A percentile compares a stretch with the other conserved stretches of the same genome.
Conservation (phyloP, 306 rosid species). For the Canavalia gladiata region DNA sequence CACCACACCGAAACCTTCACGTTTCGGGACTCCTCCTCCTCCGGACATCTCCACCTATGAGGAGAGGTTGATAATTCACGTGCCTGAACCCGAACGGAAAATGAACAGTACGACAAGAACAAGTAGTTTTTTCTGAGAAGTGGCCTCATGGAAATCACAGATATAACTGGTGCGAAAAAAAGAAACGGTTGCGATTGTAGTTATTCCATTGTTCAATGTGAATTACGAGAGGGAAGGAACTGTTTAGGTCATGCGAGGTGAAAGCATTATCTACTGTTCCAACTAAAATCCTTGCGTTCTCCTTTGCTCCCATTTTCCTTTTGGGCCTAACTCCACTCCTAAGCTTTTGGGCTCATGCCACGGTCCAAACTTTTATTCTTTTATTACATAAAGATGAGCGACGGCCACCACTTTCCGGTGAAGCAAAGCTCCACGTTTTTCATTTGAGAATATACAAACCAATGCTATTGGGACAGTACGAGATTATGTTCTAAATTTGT, state of each 20-base stretch:
- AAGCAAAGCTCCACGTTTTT: too few species aligned
- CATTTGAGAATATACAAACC: too few species aligned
- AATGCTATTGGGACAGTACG: too few species aligned
- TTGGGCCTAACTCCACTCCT: too few species aligned
- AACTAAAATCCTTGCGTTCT: too few species aligned
- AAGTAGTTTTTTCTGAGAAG: constrained; percentile 39
- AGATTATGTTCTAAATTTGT: too few species aligned
- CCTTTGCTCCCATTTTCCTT: too few species aligned
- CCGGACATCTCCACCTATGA: constrained; percentile 44
- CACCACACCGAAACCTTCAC: constrained; percentile 88
- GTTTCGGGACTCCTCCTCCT: constrained; percentile 60
- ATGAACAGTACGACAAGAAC: constrained; percentile 9
- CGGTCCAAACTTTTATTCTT: too few species aligned
- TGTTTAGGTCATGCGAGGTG: not conserved
- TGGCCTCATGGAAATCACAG: constrained; percentile 41
- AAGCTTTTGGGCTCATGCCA: too few species aligned
- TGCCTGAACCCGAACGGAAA: constrained; percentile 25
- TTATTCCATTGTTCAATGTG: not conserved
- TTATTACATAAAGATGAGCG: too few species aligned
- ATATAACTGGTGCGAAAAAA: not conserved
- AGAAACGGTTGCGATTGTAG: not conserved
- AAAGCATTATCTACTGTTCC: too few species aligned
- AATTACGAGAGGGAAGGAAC: not conserved
- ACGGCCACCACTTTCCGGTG: too few species aligned
- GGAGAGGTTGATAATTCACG: constrained; percentile 44